Evolutionary conservation across 768 basidiomycete genomes (phyloP), one percentile per base, ranked within the genome.

Genomic region (Phanerochaete carnosa): DNA sequence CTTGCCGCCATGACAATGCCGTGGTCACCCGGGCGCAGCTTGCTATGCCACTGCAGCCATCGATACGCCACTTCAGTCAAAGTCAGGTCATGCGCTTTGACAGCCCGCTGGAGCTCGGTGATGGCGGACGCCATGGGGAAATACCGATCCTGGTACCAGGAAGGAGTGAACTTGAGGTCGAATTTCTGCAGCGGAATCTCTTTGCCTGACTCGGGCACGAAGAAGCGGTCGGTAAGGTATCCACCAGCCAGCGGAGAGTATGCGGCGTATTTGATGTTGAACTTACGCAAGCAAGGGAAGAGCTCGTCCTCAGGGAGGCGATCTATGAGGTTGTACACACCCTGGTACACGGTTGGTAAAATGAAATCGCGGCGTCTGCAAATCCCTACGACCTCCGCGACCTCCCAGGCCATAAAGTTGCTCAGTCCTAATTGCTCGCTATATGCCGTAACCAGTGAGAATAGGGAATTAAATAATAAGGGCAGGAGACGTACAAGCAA

Each of bases 391-490:
- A 87, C 77, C 64, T 86, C 84, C 2, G 84, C 83, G 19, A 86
- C 83, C 69, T 87, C 84, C 82, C 83, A 86, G 0, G 84, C 78
- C 0, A 70, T 61, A 45, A 75, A 87, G 69, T 87, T 87, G 65
- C 85, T 86, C 62, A 88, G 74, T 1, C 86, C 85, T 58, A 87
- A 83, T n/a, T 79, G 76, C 62, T 84, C 81, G 66, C 81, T 83
- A n/a, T n/a, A n/a, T n/a, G n/a, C n/a, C n/a, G 57, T 19, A 13
- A 19, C 33, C 15, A 55, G 5, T 19, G 39, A 1, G 45, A 28
- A 22, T 22, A 25, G 11, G 28, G 33, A 59, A 11, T 54, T 35
- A 15, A 13, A 12, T 12, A 6, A 39, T 47, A 49, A 8, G 16
- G 13, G 30, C n/a, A 5, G 22, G 39, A 23, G 12, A 70, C 78